Evolutionary conservation across 1,139 yeast genomes (phyloP).

Genomic region (Zygoascus sp.): DNA sequence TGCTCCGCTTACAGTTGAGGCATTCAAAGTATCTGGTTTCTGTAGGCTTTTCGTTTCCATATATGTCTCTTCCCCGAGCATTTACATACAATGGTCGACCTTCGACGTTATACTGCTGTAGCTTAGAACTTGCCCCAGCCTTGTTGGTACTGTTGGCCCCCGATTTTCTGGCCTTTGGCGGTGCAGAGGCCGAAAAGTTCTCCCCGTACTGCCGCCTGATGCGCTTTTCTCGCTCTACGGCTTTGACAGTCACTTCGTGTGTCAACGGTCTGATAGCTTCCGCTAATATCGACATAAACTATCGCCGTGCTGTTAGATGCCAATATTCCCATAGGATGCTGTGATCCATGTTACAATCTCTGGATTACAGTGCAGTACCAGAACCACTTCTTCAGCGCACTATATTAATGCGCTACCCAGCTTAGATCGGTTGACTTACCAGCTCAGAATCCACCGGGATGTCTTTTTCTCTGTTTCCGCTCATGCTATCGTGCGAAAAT

Average conservation of each 20-base stretch:
- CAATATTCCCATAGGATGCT: background rate
- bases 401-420: background rate
- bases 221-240: slow-evolving; percentile 40
- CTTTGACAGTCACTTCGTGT: slow-evolving; percentile 41
- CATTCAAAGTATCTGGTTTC: slow-evolving; percentile 64
- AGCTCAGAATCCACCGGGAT: slow-evolving; percentile 5
- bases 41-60: slow-evolving; percentile 44
- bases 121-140: slow-evolving; percentile 13
- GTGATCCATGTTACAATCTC: no score
- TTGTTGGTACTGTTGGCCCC: slow-evolving; percentile 25
- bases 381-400: background rate
- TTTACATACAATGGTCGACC: slow-evolving; percentile 30
- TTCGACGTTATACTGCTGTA: slow-evolving; percentile 24
- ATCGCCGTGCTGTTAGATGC: background rate
- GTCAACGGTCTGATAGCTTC: slow-evolving; percentile 41
- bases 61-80: slow-evolving; percentile 45
- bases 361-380: no score
- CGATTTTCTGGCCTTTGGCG: slow-evolving; percentile 14
- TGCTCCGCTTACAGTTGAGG: slow-evolving; percentile 74
- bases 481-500: slow-evolving; percentile 1
- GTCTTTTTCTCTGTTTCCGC: slow-evolving; percentile 2
- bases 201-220: slow-evolving; percentile 31
- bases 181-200: slow-evolving; percentile 26
- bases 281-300: slow-evolving; percentile 35
- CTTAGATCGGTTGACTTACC: slow-evolving; percentile 1